phyloP scores from a whole-genome alignment of 1,284 basidiomycete genomes.

The Rhodotorula sp. region DNA sequence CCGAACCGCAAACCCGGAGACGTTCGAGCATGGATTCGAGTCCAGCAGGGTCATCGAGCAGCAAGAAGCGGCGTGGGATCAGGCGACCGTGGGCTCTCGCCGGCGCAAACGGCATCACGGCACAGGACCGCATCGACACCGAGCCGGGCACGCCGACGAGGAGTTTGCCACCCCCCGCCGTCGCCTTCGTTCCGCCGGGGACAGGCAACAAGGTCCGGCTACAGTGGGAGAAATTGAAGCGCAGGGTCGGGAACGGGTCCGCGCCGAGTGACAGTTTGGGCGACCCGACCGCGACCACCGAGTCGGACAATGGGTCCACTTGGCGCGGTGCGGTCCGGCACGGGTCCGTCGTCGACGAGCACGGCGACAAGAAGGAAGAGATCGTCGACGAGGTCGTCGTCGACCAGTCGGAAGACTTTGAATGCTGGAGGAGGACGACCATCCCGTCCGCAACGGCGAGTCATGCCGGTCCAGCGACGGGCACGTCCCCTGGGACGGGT shows the following conservation, averaged over 20 bases:
- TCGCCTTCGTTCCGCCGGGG: slow-evolving; percentile 30
- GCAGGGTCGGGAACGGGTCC: slow-evolving; percentile 34
- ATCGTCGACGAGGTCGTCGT: slow-evolving; percentile 40
- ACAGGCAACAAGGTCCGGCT: slow-evolving; percentile 21
- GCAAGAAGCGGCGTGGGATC: background rate
- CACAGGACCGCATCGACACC: slow-evolving; percentile 1
- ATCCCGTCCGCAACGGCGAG: slow-evolving; percentile 23
- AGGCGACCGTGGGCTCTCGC: background rate
- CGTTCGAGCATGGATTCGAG: background rate
- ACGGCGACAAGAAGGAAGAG: slow-evolving; percentile 22
- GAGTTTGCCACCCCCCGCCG: slow-evolving; percentile 24
- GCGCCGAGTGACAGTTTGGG: slow-evolving; percentile 36
- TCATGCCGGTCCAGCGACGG: slow-evolving; percentile 19
- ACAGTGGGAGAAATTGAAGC: slow-evolving; percentile 31
- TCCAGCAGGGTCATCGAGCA: background rate
- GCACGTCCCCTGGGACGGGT: slow-evolving; percentile 26
- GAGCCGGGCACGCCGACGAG: background rate
- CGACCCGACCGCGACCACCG: slow-evolving; percentile 35
- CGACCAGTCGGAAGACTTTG: slow-evolving; percentile 25
- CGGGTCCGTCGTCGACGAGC: slow-evolving; percentile 1
- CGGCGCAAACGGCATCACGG: background rate
- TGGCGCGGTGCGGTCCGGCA: background rate
- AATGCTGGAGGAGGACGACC: slow-evolving; percentile 28
- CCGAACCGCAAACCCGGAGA: background rate
- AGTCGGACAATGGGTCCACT: slow-evolving; percentile 21